phyloP scores from a whole-genome alignment of 1,284 basidiomycete species.

The Ustilago hordei region DNA sequence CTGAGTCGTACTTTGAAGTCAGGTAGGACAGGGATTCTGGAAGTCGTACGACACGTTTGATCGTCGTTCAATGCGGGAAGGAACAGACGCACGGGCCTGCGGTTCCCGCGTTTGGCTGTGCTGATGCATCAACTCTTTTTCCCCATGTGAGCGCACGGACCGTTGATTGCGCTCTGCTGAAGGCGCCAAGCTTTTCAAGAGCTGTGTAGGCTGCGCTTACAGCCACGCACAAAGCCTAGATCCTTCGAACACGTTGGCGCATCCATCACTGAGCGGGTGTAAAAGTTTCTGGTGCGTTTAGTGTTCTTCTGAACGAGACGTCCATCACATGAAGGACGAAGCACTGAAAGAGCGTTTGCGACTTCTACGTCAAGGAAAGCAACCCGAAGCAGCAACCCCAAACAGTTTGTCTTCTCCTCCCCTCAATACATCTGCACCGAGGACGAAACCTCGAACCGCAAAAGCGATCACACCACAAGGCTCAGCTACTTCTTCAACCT shows the following conservation, averaged over 20 bases:
- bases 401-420: not conserved
- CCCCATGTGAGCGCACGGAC: not conserved
- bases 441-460: not conserved
- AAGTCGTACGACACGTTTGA: constrained; percentile 1
- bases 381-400: constrained; percentile 7
- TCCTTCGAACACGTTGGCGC: not conserved
- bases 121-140: not conserved
- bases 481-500: not conserved
- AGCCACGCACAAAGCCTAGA: not conserved
- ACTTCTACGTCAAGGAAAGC: constrained; percentile 28
- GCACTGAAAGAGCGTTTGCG: constrained; percentile 39
- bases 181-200: constrained; percentile 12
- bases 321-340: constrained; percentile 31
- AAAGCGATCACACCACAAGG: not conserved
- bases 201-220: constrained; percentile 1
- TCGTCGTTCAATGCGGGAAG: not conserved
- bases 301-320: constrained; percentile 1
- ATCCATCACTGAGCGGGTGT: not conserved
- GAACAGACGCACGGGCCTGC: constrained; percentile 7
- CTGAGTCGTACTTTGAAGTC: no score
- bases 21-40: not conserved
- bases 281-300: not conserved
- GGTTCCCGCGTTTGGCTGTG: constrained; percentile 2
- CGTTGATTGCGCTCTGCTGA: not conserved
- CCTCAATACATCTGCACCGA: not conserved